These are phyloP conservation scores for Pterocarpus santalinus DNA, from an alignment of 306 rosid species.

Conservation along the genomic window DNA sequence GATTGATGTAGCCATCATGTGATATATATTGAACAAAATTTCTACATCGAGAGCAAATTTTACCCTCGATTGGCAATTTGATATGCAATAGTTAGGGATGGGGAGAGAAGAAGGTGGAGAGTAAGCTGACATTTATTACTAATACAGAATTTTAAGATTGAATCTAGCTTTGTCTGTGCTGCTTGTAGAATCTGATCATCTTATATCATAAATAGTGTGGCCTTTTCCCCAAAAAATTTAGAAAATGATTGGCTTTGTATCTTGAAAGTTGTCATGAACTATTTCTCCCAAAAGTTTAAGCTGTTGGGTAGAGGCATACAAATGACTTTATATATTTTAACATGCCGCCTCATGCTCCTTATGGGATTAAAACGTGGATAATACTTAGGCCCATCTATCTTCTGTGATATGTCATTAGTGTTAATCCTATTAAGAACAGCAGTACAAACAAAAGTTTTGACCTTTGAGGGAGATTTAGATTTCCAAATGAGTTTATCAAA, in stretches of 20 bases:
- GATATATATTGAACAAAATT: neutral
- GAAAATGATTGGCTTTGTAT: neutral
- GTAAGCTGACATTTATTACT: neutral
- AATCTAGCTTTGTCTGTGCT: neutral
- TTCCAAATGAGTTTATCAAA: too few species aligned
- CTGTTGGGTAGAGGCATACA: too few species aligned
- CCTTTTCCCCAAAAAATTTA: neutral
- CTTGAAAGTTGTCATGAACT: neutral
- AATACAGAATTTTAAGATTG: neutral
- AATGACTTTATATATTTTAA: too few species aligned
- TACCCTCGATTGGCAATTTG: neutral
- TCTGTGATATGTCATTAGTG: too few species aligned
- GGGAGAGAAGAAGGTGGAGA: slow-evolving; percentile 2
- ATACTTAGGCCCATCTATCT: too few species aligned
- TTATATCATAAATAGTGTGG: neutral
- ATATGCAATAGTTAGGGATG: neutral
- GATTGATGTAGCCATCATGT: neutral
- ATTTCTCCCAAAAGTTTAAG: too few species aligned
- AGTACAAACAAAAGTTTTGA: too few species aligned
- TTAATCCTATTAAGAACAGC: too few species aligned
- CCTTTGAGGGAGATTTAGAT: too few species aligned
- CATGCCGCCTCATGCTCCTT: too few species aligned
- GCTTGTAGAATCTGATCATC: neutral
- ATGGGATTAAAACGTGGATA: too few species aligned
- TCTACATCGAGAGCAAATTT: neutral